phyloP scores from a whole-genome alignment of 2,329 filamentous ascomycete species.

The Coniochaeta ligniaria region DNA sequence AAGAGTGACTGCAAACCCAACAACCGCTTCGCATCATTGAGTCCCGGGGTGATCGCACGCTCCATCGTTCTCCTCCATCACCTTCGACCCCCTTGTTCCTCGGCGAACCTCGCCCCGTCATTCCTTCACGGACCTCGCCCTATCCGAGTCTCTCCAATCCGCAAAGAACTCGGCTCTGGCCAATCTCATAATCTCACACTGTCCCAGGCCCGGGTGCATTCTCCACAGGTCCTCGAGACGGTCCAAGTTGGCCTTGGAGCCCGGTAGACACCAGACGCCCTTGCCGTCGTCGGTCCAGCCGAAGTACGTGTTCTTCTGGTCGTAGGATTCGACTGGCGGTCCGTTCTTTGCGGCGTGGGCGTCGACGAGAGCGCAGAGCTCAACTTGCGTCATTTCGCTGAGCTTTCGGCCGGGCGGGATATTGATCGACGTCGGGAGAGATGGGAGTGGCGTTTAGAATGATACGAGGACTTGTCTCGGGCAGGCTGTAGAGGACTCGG shows the following conservation, averaged over 20 bases:
- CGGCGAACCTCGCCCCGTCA: too few species aligned
- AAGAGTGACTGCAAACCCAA: too few species aligned
- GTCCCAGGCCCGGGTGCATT: not conserved
- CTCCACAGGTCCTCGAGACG: not conserved
- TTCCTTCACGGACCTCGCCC: not conserved
- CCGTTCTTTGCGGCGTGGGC: not conserved
- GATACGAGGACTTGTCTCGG: not conserved
- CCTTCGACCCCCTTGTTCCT: not conserved
- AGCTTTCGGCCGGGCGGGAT: not conserved
- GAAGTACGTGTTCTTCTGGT: not conserved
- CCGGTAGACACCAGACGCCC: not conserved
- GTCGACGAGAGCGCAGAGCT: not conserved
- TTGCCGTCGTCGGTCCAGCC: not conserved
- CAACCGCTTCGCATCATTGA: not conserved
- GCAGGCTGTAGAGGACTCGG: not conserved
- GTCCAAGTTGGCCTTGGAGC: not conserved
- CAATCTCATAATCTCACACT: not conserved
- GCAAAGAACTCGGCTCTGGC: not conserved
- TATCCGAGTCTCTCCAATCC: not conserved
- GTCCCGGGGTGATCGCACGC: not conserved
- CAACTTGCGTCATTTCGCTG: not conserved
- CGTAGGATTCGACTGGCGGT: not conserved
- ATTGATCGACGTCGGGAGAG: not conserved
- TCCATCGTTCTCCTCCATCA: not conserved
- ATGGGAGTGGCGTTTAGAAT: not conserved